Evolutionary conservation across 2,329 filamentous ascomycete genomes (phyloP), one percentile per base, ranked within the genome.

Genomic region (Fusarium udum): DNA sequence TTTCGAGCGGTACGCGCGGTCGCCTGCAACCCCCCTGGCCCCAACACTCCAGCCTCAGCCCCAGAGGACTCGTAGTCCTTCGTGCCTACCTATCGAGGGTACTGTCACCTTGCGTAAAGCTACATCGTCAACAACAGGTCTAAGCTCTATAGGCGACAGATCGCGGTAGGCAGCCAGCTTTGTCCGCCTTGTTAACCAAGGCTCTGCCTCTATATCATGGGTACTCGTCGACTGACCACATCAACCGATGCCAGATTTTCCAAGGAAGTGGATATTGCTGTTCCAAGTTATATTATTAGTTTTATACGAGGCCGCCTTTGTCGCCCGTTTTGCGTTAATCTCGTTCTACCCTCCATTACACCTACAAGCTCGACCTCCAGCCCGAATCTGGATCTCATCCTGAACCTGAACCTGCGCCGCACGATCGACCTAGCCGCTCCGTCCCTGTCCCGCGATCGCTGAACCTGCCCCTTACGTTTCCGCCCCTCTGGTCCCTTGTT

Each of bases 1-100:
- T 78, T 77, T 72, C 66, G 58, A 75, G 79, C 79, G 80, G 77
- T 73, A 81, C 77, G 75, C 79, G 78, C 79, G 79, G 80, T 77
- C 74, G 73, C 67, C 65, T 71, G 70, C 67, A 55, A 63, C 71
- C 68, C 77, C 78, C 62, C 73, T 71, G 52, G 61, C 62, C 64
- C 70, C 71, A 75, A 58, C 31, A 24, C 31, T 58, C 55, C 42
- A 49, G 22, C 40, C 40, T 36, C 34, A 69, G 62, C 66, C 73
- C 60, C 67, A 42, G 69, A 69, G 61, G 64, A 77, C 60, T 75
- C 64, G 74, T 74, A 69, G 70, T 56, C 61, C 60, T 67, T 48
- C 57, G 55, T 52, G 51, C 34, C 63, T 60, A 61, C 34, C 63
- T 60, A 61, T 66, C 42, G 34, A 56, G 22, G 36, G 26, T 43